Evolutionary conservation across 768 basidiomycete genomes (phyloP).

Genomic region (Boletus tylopilopsis): DNA sequence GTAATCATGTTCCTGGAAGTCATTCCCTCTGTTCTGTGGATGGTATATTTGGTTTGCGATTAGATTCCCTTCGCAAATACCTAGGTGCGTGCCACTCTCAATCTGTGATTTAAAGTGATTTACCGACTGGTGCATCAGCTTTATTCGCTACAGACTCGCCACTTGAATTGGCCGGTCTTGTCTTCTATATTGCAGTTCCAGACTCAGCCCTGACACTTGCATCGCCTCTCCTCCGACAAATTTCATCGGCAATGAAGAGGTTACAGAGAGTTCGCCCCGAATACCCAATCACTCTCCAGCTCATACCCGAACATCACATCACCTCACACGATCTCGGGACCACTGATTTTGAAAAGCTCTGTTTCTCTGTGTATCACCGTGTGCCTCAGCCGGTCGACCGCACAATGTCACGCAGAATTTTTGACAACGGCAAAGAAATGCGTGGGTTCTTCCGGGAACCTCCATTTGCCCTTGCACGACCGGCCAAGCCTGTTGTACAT

Average conservation of each 20-base stretch:
- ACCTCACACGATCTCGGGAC: conserved; percentile 29
- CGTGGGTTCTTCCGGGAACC: conserved; percentile 61
- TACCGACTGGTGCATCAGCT: conserved; percentile 31
- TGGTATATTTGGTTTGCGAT: conserved; percentile 60
- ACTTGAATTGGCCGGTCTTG: conserved; percentile 37
- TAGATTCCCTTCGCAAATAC: conserved; percentile 69
- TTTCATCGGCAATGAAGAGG: conserved; percentile 62
- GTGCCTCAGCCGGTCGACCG: conserved; percentile 60
- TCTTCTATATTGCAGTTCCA: conserved; percentile 71
- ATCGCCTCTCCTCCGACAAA: conserved; percentile 65
- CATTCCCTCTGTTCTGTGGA: conserved; percentile 43
- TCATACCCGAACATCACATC: conserved; percentile 66
- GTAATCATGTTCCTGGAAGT: conserved; percentile 51
- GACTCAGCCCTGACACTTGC: conserved; percentile 55
- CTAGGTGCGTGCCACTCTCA: conserved; percentile 40
- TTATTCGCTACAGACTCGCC: conserved; percentile 47
- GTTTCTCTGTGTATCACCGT: conserved; percentile 68
- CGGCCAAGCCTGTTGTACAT: conserved; percentile 32
- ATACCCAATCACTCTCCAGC: conserved; percentile 59
- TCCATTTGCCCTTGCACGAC: conserved; percentile 58
- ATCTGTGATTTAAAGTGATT: background rate
- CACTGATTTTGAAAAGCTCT: conserved; percentile 45
- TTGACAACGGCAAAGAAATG: conserved; percentile 36
- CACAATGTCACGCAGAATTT: conserved; percentile 51
- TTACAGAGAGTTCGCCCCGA: conserved; percentile 44